A percentile compares a stretch with the other conserved stretches of the same genome.
phyloP scores from a whole-genome alignment of 2,329 filamentous ascomycete genomes.

The Myriosclerotinia curreyana region DNA sequence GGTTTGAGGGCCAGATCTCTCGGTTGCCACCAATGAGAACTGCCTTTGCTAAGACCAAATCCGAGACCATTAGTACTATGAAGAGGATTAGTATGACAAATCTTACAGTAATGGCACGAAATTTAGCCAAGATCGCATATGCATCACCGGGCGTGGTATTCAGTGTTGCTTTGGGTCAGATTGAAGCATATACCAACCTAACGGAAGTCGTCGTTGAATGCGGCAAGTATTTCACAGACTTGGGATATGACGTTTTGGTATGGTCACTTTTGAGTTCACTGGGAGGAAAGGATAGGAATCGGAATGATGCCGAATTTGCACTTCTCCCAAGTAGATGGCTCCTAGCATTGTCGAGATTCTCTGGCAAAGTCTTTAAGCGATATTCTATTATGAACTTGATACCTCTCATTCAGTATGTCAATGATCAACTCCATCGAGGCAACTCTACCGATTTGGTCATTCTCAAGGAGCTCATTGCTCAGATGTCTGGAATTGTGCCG shows the following conservation, averaged over 20 bases:
- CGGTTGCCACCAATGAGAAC: constrained; percentile 72
- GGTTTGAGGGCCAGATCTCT: constrained; percentile 78
- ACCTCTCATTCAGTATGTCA: constrained; percentile 86
- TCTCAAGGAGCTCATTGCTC: constrained; percentile 81
- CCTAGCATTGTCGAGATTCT: constrained; percentile 83
- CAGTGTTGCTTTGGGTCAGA: constrained; percentile 80
- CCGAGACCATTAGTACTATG: constrained; percentile 80
- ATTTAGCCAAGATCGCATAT: constrained; percentile 87
- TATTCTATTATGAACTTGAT: constrained; percentile 81
- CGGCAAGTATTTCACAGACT: constrained; percentile 85
- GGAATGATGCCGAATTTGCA: constrained; percentile 60
- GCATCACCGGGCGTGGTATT: constrained; percentile 90
- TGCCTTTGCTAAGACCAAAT: constrained; percentile 72
- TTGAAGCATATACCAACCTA: constrained; percentile 91
- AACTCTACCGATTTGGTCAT: constrained; percentile 91
- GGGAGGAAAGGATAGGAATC: constrained; percentile 60
- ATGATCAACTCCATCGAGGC: constrained; percentile 74
- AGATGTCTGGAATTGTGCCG: constrained; percentile 91
- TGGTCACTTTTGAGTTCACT: constrained; percentile 84
- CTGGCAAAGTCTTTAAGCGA: constrained; percentile 82
- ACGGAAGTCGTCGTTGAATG: constrained; percentile 95
- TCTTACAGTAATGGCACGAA: constrained; percentile 78
- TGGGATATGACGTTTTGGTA: constrained; percentile 89
- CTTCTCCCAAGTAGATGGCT: constrained; percentile 87
- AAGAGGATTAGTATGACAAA: constrained; percentile 90